A percentile compares a stretch with the other conserved stretches of the same genome.
These are phyloP conservation scores for Albophoma yamanashiensis DNA, from an alignment of 2,329 filamentous ascomycete species.

Conservation along the genomic window DNA sequence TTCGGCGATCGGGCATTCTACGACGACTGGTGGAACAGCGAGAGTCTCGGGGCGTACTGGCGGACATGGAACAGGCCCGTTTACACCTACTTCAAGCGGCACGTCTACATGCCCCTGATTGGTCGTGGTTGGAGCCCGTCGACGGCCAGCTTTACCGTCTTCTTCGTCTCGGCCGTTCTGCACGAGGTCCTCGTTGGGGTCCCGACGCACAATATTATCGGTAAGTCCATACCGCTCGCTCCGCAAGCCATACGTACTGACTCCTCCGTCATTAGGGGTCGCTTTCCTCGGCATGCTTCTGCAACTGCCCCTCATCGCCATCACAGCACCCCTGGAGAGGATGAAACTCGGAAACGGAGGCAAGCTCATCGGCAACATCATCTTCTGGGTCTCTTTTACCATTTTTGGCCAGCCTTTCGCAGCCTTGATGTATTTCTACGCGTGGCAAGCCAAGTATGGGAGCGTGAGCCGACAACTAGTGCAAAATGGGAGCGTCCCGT, in stretches of 20 bases:
- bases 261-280: constrained; percentile 47
- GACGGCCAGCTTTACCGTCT: constrained; percentile 69
- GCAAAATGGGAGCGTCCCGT: not conserved
- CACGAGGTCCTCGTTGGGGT: constrained; percentile 91
- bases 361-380: constrained; percentile 77
- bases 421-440: constrained; percentile 90
- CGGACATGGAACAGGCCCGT: constrained; percentile 97
- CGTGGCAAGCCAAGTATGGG: constrained; percentile 97
- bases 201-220: constrained; percentile 87
- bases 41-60: constrained; percentile 82
- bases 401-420: constrained; percentile 91
- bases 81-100: constrained; percentile 90
- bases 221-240: constrained; percentile 30
- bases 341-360: constrained; percentile 55
- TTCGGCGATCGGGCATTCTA: constrained; percentile 96
- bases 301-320: constrained; percentile 76
- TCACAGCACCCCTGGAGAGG: constrained; percentile 72
- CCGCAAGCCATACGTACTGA: constrained; percentile 3
- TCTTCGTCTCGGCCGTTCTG: constrained; percentile 76
- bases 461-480: constrained; percentile 49
- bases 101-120: constrained; percentile 82
- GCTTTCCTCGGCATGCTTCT: constrained; percentile 91
- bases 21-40: constrained; percentile 95
- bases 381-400: constrained; percentile 96
- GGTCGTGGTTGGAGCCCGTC: constrained; percentile 68